Evolutionary conservation across 257 asterid species (phyloP).

Genomic region (Nicotiana benthamiana): DNA sequence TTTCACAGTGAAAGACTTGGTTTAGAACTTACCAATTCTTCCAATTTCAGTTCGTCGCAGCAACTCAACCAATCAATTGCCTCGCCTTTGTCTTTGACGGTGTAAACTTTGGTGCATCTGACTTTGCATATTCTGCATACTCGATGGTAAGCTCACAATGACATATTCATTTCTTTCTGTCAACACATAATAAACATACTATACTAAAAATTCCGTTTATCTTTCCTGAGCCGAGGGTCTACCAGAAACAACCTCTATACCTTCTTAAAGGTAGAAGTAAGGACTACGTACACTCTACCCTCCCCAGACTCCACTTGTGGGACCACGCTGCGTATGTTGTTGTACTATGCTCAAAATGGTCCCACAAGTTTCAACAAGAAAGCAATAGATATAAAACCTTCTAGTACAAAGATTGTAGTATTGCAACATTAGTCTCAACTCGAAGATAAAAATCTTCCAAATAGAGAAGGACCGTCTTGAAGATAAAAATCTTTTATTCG

Average conservation of each 20-base stretch:
- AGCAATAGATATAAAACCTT: neutral
- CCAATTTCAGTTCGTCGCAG: constrained; percentile 55
- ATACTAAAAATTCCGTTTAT: no score
- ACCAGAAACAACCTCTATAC: no score
- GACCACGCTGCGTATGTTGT: no score
- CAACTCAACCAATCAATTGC: constrained; percentile 65
- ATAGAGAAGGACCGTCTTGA: neutral
- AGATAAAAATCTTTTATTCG: no score
- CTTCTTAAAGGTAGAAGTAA: no score
- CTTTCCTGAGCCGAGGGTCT: no score
- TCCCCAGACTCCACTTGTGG: no score
- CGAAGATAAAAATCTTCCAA: neutral
- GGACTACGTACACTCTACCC: no score
- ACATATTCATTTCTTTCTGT: neutral
- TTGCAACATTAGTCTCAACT: neutral
- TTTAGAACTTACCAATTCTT: neutral
- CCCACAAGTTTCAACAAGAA: no score
- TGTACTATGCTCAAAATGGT: neutral
- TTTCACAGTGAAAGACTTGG: neutral
- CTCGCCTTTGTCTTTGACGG: constrained; percentile 76
- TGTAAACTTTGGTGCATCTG: constrained; percentile 65
- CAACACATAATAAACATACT: neutral
- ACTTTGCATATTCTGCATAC: constrained; percentile 60
- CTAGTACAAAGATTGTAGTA: neutral
- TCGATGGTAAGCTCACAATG: constrained; percentile 36